Percentiles rank a stretch among this genome's conserved stretches.
Conservation (phyloP, 2,329 filamentous ascomycete genomes). For the Zasmidium angulare region DNA sequence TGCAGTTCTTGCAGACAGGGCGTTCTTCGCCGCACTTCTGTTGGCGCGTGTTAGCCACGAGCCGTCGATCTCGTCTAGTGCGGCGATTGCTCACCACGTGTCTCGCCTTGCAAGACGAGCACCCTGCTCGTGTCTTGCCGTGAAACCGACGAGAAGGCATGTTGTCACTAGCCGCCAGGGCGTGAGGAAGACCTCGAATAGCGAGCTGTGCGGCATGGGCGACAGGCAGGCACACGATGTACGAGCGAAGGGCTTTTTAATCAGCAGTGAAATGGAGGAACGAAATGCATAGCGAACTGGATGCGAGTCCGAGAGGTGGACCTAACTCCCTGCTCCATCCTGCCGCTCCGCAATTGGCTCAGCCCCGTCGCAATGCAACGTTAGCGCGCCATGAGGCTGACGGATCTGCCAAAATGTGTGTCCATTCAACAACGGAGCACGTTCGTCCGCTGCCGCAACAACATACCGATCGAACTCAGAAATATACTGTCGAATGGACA, state of each 20-base stretch:
- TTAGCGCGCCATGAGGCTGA: not conserved
- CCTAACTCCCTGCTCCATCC: not conserved
- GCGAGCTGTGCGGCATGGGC: not conserved
- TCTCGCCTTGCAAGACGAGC: conserved; percentile 28
- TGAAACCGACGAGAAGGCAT: conserved; percentile 33
- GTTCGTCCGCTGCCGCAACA: not conserved
- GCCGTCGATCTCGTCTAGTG: not conserved
- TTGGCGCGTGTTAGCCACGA: not conserved
- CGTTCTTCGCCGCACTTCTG: conserved; percentile 30
- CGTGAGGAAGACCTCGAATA: not conserved
- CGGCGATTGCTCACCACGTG: conserved; percentile 24
- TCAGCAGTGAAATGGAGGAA: not conserved
- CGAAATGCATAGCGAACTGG: not conserved
- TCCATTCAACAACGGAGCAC: not conserved
- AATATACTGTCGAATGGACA: not conserved
- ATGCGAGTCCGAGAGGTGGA: not conserved
- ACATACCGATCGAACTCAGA: not conserved
- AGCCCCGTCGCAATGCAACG: not conserved
- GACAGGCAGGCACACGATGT: conserved; percentile 9
- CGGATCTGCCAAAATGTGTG: not conserved
- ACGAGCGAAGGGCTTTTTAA: conserved; percentile 6
- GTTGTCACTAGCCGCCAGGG: not conserved
- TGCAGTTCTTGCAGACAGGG: conserved; percentile 30
- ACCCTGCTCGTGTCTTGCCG: conserved; percentile 29
- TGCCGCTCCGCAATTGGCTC: not conserved